Conservation (phyloP, 345 rosid genomes). For the Turritis glabra region DNA sequence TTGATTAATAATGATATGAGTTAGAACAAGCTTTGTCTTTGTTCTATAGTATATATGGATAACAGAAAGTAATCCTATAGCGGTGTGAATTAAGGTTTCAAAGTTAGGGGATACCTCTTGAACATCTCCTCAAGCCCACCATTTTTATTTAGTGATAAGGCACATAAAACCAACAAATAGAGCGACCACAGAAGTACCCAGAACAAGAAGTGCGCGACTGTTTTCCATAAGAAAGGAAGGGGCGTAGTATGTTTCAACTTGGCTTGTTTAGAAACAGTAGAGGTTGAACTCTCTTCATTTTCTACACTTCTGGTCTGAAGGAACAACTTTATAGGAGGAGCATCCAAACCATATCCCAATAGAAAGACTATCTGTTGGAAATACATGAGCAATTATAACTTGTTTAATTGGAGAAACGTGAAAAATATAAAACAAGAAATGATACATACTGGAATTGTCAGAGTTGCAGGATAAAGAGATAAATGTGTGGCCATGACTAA, state of each 20-base stretch:
- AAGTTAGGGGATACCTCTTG: constrained; percentile 56
- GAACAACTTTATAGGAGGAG: constrained; percentile 78
- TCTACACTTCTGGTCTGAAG: constrained; percentile 39
- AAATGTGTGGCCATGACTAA: constrained; percentile 88
- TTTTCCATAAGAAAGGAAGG: constrained; percentile 59
- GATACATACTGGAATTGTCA: constrained; percentile 71
- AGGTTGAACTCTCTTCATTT: constrained; percentile 35
- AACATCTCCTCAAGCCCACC: constrained; percentile 84
- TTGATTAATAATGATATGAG: not conserved
- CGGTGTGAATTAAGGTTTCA: not conserved
- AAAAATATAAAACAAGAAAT: not conserved
- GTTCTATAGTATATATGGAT: not conserved
- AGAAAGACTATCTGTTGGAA: constrained; percentile 63
- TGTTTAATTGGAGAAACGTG: not conserved
- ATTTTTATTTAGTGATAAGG: constrained; percentile 58
- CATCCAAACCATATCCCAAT: constrained; percentile 82
- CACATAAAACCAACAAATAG: constrained; percentile 66
- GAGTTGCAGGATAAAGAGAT: constrained; percentile 80
- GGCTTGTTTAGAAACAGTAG: constrained; percentile 31
- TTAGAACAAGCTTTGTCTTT: not conserved
- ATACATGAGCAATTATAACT: constrained; percentile 8
- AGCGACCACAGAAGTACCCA: constrained; percentile 74
- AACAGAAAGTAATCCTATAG: not conserved
- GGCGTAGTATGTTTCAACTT: constrained; percentile 36
- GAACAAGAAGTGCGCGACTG: constrained; percentile 57